Evolutionary conservation across 2,329 filamentous ascomycete genomes (phyloP).

Genomic region (Fusarium sp.): DNA sequence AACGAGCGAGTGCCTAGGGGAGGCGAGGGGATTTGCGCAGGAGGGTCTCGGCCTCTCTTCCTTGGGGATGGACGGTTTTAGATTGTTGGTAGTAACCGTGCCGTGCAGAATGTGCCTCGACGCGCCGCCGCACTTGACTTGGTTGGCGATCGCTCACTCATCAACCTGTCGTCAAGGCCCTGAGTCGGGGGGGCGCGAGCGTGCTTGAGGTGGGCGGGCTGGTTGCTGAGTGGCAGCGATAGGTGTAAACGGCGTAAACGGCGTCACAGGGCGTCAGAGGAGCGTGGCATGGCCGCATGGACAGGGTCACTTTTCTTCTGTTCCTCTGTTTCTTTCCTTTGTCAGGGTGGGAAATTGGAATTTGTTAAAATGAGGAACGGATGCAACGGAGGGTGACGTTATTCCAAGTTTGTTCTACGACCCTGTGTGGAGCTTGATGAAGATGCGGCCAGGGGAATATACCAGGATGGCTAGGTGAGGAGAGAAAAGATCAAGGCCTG

Average conservation of each 20-base stretch:
- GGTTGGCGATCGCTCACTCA: conserved; percentile 25
- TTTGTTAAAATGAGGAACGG: conserved; percentile 2
- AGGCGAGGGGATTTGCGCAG: conserved; percentile 1
- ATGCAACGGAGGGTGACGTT: conserved; percentile 7
- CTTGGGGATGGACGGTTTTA: conserved; percentile 5
- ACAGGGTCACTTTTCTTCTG: not conserved
- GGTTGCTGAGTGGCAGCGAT: not conserved
- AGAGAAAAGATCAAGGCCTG: not conserved
- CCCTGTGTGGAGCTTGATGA: conserved; percentile 10
- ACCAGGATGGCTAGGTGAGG: not conserved
- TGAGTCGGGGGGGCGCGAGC: conserved; percentile 4
- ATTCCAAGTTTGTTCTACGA: conserved; percentile 12
- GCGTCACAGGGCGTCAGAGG: conserved; percentile 1
- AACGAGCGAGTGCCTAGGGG: not conserved
- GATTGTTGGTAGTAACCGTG: conserved; percentile 8
- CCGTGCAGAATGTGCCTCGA: conserved; percentile 5
- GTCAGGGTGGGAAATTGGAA: conserved; percentile 6
- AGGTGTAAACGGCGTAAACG: not conserved
- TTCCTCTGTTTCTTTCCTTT: not conserved
- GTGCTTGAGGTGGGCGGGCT: not conserved
- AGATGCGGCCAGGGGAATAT: conserved; percentile 5
- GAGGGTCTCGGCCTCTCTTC: conserved; percentile 22
- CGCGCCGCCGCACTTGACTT: conserved; percentile 6
- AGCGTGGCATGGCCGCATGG: conserved; percentile 14
- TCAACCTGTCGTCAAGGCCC: conserved; percentile 7